These are phyloP conservation scores for Marasmius tenuissimus DNA, from an alignment of 1,284 basidiomycete species.

Conservation along the genomic window DNA sequence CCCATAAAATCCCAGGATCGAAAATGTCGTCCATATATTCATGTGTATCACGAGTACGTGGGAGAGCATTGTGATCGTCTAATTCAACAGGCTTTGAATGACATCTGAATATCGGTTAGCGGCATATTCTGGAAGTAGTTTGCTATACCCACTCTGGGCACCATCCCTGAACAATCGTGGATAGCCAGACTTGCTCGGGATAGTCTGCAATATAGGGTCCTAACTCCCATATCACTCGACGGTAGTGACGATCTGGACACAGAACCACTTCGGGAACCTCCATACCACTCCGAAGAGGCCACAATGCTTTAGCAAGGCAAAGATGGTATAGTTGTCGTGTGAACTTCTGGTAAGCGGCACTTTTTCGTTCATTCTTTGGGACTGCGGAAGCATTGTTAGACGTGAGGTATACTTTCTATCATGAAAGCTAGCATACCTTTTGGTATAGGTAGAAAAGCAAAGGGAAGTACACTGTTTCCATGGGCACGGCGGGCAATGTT, in stretches of 20 bases:
- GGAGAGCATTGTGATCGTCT: too few species aligned
- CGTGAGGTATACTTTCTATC: too few species aligned
- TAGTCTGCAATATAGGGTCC: conserved; percentile 26
- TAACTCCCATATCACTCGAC: conserved; percentile 16
- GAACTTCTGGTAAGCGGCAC: background rate
- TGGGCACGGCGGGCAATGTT: conserved; percentile 22
- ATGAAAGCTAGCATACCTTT: conserved; percentile 17
- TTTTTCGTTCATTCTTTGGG: too few species aligned
- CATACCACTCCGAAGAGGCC: conserved; percentile 15
- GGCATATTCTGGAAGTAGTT: too few species aligned
- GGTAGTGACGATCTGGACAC: conserved; percentile 19
- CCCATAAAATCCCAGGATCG: too few species aligned
- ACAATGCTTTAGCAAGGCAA: conserved; percentile 10
- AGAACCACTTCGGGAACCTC: conserved; percentile 12
- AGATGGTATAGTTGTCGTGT: conserved; percentile 18
- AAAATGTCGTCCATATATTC: too few species aligned
- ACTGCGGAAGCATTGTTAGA: background rate
- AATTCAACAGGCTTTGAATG: too few species aligned
- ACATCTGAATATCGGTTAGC: too few species aligned
- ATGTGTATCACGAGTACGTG: too few species aligned
- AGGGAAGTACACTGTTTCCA: conserved; percentile 15
- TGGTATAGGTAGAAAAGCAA: conserved; percentile 24
- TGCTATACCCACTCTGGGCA: conserved; percentile 24
- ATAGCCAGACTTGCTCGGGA: conserved; percentile 20
- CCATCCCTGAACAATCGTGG: conserved; percentile 20